These are phyloP conservation scores for Xylaria castorea DNA, from an alignment of 495 filamentous ascomycete genomes.

Conservation along the genomic window DNA sequence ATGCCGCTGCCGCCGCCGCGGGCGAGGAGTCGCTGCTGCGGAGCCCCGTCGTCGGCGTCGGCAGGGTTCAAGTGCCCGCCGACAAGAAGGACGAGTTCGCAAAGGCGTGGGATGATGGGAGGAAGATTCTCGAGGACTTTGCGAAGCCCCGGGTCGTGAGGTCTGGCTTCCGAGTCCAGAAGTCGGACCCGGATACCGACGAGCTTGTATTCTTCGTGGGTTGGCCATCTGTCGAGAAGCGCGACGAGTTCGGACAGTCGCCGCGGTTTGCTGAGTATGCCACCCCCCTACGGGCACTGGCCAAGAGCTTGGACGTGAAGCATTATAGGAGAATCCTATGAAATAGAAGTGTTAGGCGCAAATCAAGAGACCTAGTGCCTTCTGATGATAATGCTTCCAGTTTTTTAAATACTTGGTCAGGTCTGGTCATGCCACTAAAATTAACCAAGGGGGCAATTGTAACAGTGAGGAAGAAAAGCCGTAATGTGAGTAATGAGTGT, in stretches of 20 bases:
- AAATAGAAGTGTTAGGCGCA: conserved; percentile 12
- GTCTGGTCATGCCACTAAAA: not conserved
- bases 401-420: not conserved
- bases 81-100: conserved; percentile 52
- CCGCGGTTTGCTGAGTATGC: conserved; percentile 48
- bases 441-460: not conserved
- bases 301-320: conserved; percentile 50
- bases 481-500: not conserved
- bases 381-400: not conserved
- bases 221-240: conserved; percentile 56
- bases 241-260: conserved; percentile 49
- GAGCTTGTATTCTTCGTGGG: conserved; percentile 61
- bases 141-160: conserved; percentile 46
- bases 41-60: conserved; percentile 54
- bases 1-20: conserved; percentile 25
- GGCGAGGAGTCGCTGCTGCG: conserved; percentile 40
- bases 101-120: conserved; percentile 48
- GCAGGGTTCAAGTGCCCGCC: conserved; percentile 49
- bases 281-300: conserved; percentile 39
- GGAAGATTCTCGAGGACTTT: conserved; percentile 49
- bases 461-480: not conserved
- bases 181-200: conserved; percentile 46
- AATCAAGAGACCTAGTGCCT: not conserved
- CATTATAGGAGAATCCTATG: conserved; percentile 49
- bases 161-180: conserved; percentile 59